Base-by-base conservation (phyloP, 2,329 filamentous ascomycete genomes). In the Ceratocystis destructans region DNA sequence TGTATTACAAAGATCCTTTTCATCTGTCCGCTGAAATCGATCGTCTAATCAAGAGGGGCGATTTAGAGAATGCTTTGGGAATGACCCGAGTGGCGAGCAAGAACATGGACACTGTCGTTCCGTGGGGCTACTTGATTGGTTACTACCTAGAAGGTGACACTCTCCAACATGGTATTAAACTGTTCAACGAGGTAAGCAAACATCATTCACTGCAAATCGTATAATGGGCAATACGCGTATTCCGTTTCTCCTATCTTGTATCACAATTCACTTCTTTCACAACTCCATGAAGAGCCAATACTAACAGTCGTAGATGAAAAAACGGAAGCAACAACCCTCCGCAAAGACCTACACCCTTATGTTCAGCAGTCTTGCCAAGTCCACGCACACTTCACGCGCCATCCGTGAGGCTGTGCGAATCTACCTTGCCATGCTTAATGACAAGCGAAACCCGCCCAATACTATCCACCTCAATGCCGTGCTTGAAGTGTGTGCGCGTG, bases 391-490 rank as follows among this genome's bases (percentile, higher is more conserved):
- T 0, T 78, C 81, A 55, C 74, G 83, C 37, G 85, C 85, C 62
- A 80, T 94, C 5, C 74, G 79, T 66, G 86, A 88, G 70, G 90
- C 90, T 0, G 75, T 92, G 59, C 82, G 83, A 67, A 79, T 96
- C 64, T 97, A 95, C 77, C 82, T 89, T 70, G 84, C 84, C 65
- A 88, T 97, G 77, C 80, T 81, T 48, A 80, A 79, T 3, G 80
- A 83, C 45, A 84, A 82, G 0, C 79, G 80, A 6, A 79, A 95
- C 63, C 80, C 85, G 69, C 87, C 89, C 17, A 89, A 86, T 70
- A 87, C 87, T 45, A 88, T 90, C 66, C 94, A 97, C 72, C 85
- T 89, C 69, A 99, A 99, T 73, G 89, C 92, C 8, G 84, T 91
- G n/a, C 78, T 99, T 57, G 85, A 86, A 67, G 88, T 94, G 7